phyloP scores from a whole-genome alignment of 2,329 filamentous ascomycete species.

The Triangularia setosa region DNA sequence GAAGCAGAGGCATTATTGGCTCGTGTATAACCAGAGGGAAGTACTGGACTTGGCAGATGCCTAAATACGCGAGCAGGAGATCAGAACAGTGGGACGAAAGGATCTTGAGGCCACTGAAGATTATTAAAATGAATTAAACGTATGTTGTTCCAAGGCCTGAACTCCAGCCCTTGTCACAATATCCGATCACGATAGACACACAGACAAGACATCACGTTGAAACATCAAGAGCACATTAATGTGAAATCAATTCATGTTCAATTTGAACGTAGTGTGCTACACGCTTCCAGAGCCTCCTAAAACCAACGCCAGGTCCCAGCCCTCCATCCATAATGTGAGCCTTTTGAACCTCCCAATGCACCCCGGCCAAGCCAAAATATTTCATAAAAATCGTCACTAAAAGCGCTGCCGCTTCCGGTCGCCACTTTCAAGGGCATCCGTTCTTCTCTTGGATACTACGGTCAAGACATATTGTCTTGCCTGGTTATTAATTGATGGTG shows the following conservation, averaged over 20 bases:
- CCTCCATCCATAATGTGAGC: not conserved
- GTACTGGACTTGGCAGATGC: too few relatives aligned
- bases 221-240: not conserved
- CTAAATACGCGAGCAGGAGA: too few relatives aligned
- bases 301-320: not conserved
- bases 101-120: too few relatives aligned
- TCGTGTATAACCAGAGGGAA: too few relatives aligned
- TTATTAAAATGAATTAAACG: too few relatives aligned
- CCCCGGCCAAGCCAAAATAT: not conserved
- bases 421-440: constrained; percentile 3
- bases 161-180: too few relatives aligned
- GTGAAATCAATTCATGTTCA: not conserved
- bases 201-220: not conserved
- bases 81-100: too few relatives aligned
- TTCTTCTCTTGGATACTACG: constrained; percentile 11
- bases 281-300: not conserved
- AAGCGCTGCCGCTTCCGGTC: not conserved
- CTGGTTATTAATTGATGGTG: constrained; percentile 12
- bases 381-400: constrained; percentile 5
- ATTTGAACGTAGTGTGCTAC: not conserved
- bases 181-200: not conserved
- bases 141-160: too few relatives aligned
- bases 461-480: not conserved
- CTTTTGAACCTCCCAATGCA: constrained; percentile 7
- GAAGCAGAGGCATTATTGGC: too few relatives aligned